These are phyloP conservation scores for Chytridiales sp. DNA, from an alignment of 371 early-diverging fungal species.

Conservation along the genomic window DNA sequence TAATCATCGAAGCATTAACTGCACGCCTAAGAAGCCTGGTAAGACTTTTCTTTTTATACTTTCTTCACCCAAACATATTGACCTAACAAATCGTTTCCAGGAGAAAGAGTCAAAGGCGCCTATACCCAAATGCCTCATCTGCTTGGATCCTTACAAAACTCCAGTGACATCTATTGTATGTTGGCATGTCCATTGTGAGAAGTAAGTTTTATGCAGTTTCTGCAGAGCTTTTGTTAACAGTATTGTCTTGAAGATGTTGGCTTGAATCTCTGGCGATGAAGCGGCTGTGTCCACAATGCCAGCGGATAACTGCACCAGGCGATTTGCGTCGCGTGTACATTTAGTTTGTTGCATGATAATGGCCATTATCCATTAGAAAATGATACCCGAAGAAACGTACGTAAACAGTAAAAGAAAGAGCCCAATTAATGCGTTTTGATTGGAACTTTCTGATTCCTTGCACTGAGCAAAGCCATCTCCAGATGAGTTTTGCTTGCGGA, in stretches of 20 bases:
- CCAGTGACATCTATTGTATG: constrained; percentile 80
- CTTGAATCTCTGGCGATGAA: constrained; percentile 80
- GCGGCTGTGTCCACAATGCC: constrained; percentile 89
- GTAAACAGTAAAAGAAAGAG: too few relatives aligned
- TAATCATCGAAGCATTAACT: constrained; percentile 77
- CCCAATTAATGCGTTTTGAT: too few relatives aligned
- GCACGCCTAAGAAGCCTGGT: constrained; percentile 67
- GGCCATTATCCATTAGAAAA: too few relatives aligned
- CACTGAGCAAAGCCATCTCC: too few relatives aligned
- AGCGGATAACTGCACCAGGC: constrained; percentile 79
- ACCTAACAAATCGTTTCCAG: constrained; percentile 15
- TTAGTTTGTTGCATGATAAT: too few relatives aligned
- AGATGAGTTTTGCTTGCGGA: too few relatives aligned
- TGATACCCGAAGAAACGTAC: too few relatives aligned
- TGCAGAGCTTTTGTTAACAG: background rate
- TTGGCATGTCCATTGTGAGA: constrained; percentile 93
- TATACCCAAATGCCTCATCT: constrained; percentile 73
- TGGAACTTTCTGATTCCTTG: too few relatives aligned
- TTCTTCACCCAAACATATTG: background rate
- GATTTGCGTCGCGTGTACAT: constrained; percentile 83
- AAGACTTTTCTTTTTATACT: background rate
- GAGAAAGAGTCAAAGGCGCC: constrained; percentile 46
- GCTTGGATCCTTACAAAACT: constrained; percentile 71
- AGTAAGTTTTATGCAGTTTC: constrained; percentile 36
- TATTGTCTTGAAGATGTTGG: constrained; percentile 61